Percentiles rank a stretch among this genome's conserved stretches.
Evolutionary conservation across 345 rosid genomes (phyloP).

Genomic region (Dipteronia dyeriana): DNA sequence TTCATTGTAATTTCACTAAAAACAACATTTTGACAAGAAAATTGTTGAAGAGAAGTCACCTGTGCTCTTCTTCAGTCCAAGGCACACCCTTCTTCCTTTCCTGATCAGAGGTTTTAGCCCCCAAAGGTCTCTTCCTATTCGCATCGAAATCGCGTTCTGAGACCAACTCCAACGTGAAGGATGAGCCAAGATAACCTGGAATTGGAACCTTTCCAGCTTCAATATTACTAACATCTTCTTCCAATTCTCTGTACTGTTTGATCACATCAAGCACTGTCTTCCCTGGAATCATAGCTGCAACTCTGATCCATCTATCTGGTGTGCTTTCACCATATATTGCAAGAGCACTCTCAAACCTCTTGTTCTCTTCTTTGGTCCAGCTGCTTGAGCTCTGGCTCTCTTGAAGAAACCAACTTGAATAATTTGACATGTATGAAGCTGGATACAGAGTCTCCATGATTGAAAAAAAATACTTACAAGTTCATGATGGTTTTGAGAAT

Average conservation of each 20-base stretch:
- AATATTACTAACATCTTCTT: constrained; percentile 66
- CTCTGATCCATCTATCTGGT: constrained; percentile 69
- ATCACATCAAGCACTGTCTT: constrained; percentile 71
- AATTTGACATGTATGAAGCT: constrained; percentile 32
- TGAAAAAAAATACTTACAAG: background rate
- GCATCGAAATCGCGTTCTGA: constrained; percentile 38
- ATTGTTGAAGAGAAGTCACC: constrained; percentile 41
- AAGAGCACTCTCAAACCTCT: constrained; percentile 75
- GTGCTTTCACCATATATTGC: constrained; percentile 65
- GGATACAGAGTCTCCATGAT: constrained; percentile 67
- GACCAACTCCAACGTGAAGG: constrained; percentile 42
- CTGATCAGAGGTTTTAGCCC: constrained; percentile 53
- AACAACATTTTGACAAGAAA: background rate
- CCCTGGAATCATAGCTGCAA: constrained; percentile 74
- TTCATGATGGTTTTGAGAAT: background rate
- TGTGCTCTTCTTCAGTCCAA: constrained; percentile 98
- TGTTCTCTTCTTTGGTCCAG: constrained; percentile 85
- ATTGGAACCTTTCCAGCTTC: constrained; percentile 78
- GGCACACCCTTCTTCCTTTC: constrained; percentile 95
- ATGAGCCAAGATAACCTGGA: constrained; percentile 60
- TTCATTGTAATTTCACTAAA: background rate
- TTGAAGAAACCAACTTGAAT: constrained; percentile 29
- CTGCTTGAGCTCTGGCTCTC: background rate
- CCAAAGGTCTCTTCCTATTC: constrained; percentile 51
- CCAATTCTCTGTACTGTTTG: constrained; percentile 65